A percentile compares a stretch with the other conserved stretches of the same genome.
These are phyloP conservation scores for Pilobolus umbonatus DNA, from an alignment of 192 early-diverging fungal species.

Conservation along the genomic window DNA sequence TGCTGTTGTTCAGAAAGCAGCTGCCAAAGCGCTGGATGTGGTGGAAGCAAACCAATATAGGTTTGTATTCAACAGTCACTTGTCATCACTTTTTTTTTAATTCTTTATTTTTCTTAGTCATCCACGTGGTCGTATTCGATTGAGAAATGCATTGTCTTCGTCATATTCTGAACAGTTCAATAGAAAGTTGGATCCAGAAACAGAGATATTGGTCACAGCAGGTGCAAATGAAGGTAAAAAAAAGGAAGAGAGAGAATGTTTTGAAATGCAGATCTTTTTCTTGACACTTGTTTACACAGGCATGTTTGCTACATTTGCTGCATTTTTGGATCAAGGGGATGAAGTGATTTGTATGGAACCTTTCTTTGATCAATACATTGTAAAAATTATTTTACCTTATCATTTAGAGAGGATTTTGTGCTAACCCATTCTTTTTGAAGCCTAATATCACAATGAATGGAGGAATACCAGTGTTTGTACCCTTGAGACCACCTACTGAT, in stretches of 20 bases:
- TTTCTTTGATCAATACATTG: constrained; percentile 92
- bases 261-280: no score
- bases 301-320: constrained; percentile 75
- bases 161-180: constrained; percentile 71
- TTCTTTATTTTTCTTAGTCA: constrained; percentile 34
- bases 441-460: constrained; percentile 83
- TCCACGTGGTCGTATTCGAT: constrained; percentile 58
- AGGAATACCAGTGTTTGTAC: constrained; percentile 77
- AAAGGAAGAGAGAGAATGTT: not conserved
- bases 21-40: constrained; percentile 57
- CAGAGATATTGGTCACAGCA: constrained; percentile 84
- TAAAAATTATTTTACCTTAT: constrained; percentile 28
- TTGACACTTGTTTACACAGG: constrained; percentile 26
- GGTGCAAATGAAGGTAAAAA: constrained; percentile 81
- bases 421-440: constrained; percentile 18
- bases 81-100: constrained; percentile 31
- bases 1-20: constrained; percentile 79
- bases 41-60: constrained; percentile 86
- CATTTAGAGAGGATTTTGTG: not conserved
- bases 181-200: constrained; percentile 64
- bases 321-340: constrained; percentile 73
- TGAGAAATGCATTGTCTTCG: constrained; percentile 68
- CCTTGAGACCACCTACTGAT: constrained; percentile 58
- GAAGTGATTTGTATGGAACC: constrained; percentile 95
- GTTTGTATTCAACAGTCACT: constrained; percentile 18